phyloP scores from a whole-genome alignment of 441 rosid species.

The Corymbia citriodora region DNA sequence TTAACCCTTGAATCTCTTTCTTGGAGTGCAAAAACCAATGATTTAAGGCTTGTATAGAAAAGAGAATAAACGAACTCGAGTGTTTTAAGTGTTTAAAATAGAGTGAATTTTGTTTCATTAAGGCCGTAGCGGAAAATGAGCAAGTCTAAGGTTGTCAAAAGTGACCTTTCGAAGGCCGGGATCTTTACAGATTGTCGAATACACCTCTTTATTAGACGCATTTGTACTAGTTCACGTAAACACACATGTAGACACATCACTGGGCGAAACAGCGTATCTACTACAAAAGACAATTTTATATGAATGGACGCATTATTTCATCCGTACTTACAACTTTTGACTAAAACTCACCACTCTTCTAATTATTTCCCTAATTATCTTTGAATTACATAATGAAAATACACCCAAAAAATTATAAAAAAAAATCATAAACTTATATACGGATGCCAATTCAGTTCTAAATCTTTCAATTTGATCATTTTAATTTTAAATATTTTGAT shows the following conservation, averaged over 20 bases:
- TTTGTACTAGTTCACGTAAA: background rate
- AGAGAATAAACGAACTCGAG: background rate
- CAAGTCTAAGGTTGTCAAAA: background rate
- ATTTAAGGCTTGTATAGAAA: background rate
- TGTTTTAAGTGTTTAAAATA: background rate
- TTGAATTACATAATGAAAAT: background rate
- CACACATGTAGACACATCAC: background rate
- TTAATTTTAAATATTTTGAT: accelerated
- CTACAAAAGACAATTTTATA: background rate
- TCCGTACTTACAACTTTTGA: background rate
- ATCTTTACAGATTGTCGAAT: background rate
- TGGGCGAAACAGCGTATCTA: background rate
- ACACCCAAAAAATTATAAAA: background rate
- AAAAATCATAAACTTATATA: background rate
- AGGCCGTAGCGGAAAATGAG: background rate
- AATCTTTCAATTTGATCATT: background rate
- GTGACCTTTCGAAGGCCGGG: background rate
- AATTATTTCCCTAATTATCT: background rate
- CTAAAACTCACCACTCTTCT: background rate
- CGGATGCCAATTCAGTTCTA: accelerated
- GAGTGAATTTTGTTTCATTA: background rate
- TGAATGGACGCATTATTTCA: background rate
- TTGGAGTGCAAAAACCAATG: background rate
- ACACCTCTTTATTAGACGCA: background rate
- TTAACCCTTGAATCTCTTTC: background rate